Evolutionary conservation across 2,329 filamentous ascomycete genomes (phyloP), one percentile per base, ranked within the genome.

Genomic region (Hysterium pulicare): DNA sequence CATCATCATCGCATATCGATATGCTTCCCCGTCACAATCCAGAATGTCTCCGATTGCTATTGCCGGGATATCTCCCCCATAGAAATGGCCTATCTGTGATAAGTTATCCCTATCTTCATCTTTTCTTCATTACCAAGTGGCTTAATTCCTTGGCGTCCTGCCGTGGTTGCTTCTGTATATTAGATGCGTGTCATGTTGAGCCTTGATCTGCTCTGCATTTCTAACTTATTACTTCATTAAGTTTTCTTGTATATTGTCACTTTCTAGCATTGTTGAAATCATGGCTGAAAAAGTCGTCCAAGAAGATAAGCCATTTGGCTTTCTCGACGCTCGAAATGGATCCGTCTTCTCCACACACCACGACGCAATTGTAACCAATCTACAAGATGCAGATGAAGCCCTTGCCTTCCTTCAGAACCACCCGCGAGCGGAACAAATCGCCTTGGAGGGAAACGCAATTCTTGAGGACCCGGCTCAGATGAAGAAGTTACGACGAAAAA

Each of bases 341-440:
- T 53, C 52, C 10, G 22, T 43, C 9, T 23, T 28, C 19, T 33
- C 36, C 17, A 22, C 11, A 15, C 36, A 26, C 11, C 13, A 40
- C 13, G 38, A 20, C 3, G 45, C 44, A 16, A 38, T 38, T 6
- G 45, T 54, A 9, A 32, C 39, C n/a, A 40, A 41, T 30, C 49
- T 56, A 9, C 32, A 16, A 34, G 62, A 66, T 24, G 64, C 58
- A 6, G 67, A 69, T 45, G 67, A 66, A 33, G 66, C 66, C 2
- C 50, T 69, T 9, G 53, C 57, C 11, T 69, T 68, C 43, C 54
- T 69, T 4, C 54, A 59, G 26, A 55, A 57, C 22, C 54, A 61
- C 28, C 60, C 57, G 2, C 41, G 46, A 1, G 48, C 54, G 9
- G 45, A 50, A 10, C 56, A 62, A 15, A 48, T 67, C 15, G 53